Percentiles rank a stretch among this genome's conserved stretches.
Evolutionary conservation across 352 stramenopile species (phyloP).

Genomic region (Globisporangium rhizosaccharum): DNA sequence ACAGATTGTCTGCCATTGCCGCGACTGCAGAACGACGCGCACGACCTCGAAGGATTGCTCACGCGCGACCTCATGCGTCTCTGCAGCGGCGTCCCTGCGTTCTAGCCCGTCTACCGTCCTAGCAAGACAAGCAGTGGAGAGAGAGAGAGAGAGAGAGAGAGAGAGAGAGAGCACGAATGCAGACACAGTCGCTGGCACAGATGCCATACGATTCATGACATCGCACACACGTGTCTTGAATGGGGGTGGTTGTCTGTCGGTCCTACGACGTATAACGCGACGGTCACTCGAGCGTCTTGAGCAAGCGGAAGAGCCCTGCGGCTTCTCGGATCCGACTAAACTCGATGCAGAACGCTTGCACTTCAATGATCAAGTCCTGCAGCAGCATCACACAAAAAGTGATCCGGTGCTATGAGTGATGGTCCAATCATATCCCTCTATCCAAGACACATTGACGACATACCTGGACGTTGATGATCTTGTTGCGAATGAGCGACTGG

Average conservation of each 20-base stretch:
- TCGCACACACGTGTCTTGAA: background rate
- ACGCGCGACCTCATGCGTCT: slow-evolving; percentile 80
- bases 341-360: slow-evolving; percentile 99
- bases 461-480: slow-evolving; percentile 97
- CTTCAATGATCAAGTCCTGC: slow-evolving; percentile 97
- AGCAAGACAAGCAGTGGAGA: no score
- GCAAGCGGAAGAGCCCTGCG: slow-evolving; percentile 93
- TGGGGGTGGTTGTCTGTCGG: background rate
- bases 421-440: background rate
- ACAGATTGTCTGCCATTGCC: background rate
- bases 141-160: no score
- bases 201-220: background rate
- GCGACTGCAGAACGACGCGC: slow-evolving; percentile 42
- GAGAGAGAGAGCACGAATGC: no score
- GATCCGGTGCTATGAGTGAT: background rate
- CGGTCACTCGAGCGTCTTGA: slow-evolving; percentile 93
- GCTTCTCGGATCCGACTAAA: slow-evolving; percentile 98
- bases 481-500: slow-evolving; percentile 98
- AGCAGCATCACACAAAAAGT: slow-evolving; percentile 12
- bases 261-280: no score
- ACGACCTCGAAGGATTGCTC: slow-evolving; percentile 76
- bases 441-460: background rate
- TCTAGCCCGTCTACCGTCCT: slow-evolving; percentile 24
- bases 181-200: background rate
- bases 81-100: slow-evolving; percentile 62